These are phyloP conservation scores for Pleoardoris graminearum DNA, from an alignment of 2,329 filamentous ascomycete genomes.

Conservation along the genomic window DNA sequence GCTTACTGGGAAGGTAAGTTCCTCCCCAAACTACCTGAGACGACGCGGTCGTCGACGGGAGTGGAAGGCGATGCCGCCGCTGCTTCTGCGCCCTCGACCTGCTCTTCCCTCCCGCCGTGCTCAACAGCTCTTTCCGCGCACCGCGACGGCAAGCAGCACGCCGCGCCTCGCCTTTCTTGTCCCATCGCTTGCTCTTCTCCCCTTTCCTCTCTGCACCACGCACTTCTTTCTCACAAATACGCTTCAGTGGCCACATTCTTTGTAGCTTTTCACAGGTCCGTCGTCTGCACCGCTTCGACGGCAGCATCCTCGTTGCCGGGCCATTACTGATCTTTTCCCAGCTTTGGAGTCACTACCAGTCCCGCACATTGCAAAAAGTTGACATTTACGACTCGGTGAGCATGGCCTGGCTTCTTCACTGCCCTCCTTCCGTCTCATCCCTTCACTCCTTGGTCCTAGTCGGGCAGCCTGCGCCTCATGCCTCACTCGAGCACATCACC, in stretches of 20 bases:
- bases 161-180: slow-evolving; percentile 8
- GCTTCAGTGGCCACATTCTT: slow-evolving; percentile 51
- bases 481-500: slow-evolving; percentile 3
- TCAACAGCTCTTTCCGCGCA: slow-evolving; percentile 34
- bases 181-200: slow-evolving; percentile 17
- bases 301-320: background rate
- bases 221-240: slow-evolving; percentile 47
- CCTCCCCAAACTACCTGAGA: slow-evolving; percentile 9
- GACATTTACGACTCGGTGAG: slow-evolving; percentile 47
- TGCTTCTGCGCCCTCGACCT: slow-evolving; percentile 16
- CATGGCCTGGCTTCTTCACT: slow-evolving; percentile 14
- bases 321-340: slow-evolving; percentile 16
- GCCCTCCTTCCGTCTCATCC: slow-evolving; percentile 14
- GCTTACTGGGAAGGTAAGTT: slow-evolving; percentile 28
- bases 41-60: slow-evolving; percentile 18
- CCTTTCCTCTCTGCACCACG: slow-evolving; percentile 28
- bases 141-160: slow-evolving; percentile 26
- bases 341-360: slow-evolving; percentile 49
- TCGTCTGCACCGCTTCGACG: slow-evolving; percentile 9
- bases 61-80: slow-evolving; percentile 24
- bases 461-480: slow-evolving; percentile 3
- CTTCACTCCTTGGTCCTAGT: background rate
- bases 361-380: slow-evolving; percentile 46
- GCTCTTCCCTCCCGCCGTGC: slow-evolving; percentile 20
- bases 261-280: slow-evolving; percentile 49